Percentiles rank a stretch among this genome's conserved stretches.
phyloP scores from a whole-genome alignment of 1,139 yeast genomes.

The Kodamaea ohmeri region DNA sequence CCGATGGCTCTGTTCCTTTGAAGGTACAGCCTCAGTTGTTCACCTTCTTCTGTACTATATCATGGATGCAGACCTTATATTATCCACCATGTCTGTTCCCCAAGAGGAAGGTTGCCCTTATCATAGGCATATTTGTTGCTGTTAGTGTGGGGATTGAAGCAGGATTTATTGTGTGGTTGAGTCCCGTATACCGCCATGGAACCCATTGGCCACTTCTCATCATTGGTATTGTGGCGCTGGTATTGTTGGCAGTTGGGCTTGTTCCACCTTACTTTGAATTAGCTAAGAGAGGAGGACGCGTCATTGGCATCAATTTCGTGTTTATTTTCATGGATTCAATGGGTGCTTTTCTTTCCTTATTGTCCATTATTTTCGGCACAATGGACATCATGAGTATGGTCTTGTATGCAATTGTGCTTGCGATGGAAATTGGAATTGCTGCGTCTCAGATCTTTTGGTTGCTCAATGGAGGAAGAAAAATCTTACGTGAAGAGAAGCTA shows the following conservation, averaged over 20 bases:
- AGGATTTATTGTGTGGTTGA: slow-evolving; percentile 70
- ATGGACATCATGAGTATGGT: slow-evolving; percentile 78
- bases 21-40: slow-evolving; percentile 86
- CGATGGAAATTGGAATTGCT: slow-evolving; percentile 75
- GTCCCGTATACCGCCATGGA: slow-evolving; percentile 60
- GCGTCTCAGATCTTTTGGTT: slow-evolving; percentile 71
- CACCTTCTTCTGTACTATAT: slow-evolving; percentile 62
- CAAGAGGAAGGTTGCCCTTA: slow-evolving; percentile 33
- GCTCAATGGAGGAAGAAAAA: slow-evolving; percentile 42
- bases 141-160: slow-evolving; percentile 60
- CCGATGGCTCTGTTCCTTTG: slow-evolving; percentile 69
- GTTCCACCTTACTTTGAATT: slow-evolving; percentile 88
- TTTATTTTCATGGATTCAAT: slow-evolving; percentile 72
- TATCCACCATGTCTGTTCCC: slow-evolving; percentile 67
- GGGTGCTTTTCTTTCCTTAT: slow-evolving; percentile 78
- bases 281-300: slow-evolving; percentile 74
- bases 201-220: slow-evolving; percentile 74
- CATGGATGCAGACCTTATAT: slow-evolving; percentile 72
- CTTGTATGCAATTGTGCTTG: slow-evolving; percentile 68
- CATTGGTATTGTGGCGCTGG: slow-evolving; percentile 76
- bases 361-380: slow-evolving; percentile 58
- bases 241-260: slow-evolving; percentile 72
- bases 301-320: slow-evolving; percentile 83
- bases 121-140: slow-evolving; percentile 37
- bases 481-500: slow-evolving; percentile 25